A percentile compares a stretch with the other conserved stretches of the same genome.
phyloP scores from a whole-genome alignment of 2,329 filamentous ascomycete genomes.

The Beauveria varroae region DNA sequence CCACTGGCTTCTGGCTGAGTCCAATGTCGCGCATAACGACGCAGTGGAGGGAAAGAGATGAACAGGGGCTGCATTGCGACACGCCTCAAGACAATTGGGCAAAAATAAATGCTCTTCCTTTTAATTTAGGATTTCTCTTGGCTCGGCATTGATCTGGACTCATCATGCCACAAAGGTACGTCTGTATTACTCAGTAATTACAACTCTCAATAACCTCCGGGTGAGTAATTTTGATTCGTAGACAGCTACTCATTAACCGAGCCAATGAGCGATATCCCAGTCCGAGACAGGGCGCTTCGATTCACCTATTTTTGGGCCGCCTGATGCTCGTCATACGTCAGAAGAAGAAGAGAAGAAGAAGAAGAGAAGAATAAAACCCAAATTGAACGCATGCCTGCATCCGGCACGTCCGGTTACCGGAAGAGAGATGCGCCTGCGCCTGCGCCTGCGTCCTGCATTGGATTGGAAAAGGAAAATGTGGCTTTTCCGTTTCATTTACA shows the following conservation, averaged over 20 bases:
- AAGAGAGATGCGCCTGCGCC: background rate
- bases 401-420: background rate
- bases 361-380: background rate
- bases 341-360: background rate
- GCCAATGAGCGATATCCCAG: background rate
- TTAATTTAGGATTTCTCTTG: background rate
- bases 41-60: conserved; percentile 5
- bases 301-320: conserved; percentile 8
- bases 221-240: too few relatives aligned
- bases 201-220: background rate
- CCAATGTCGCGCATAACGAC: background rate
- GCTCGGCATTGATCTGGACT: background rate
- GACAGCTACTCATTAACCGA: too few relatives aligned
- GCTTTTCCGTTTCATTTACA: background rate
- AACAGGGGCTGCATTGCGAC: conserved; percentile 6
- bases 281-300: conserved; percentile 2
- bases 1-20: too few relatives aligned
- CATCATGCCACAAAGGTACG: background rate
- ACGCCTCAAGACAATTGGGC: background rate
- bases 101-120: background rate
- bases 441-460: too few relatives aligned
- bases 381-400: background rate
- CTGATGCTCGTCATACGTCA: background rate
- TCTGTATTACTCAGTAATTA: too few relatives aligned
- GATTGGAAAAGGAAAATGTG: background rate